Base-by-base conservation (phyloP, 495 filamentous ascomycete species). In the Xylaria grammica region DNA sequence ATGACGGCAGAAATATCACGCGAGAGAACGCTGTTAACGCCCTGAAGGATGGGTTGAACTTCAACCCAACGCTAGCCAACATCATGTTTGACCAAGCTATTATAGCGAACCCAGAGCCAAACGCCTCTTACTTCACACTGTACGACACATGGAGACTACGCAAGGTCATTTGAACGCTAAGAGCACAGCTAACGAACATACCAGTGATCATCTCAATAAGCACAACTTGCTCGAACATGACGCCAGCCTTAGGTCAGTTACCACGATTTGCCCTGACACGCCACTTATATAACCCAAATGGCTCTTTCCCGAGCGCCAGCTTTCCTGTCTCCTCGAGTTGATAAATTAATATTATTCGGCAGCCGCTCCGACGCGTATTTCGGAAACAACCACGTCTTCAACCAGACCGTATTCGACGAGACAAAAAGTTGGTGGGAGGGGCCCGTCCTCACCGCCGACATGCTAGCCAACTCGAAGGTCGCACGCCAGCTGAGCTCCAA, bases 191-290 rank as follows among this genome's bases (percentile, higher is more conserved):
- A 54, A 65, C 19, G 34, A 27, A 24, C 20, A 50, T 5, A 51
- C 34, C 2, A 73, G 70, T 9, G 76, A 82, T 51, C 65, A 78
- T 8, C 71, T 84, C 8, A 72, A 78, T 63, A 59, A 67, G 8
- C 82, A 83, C 61, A 78, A 82, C 52, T 67, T 82, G 36, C 66
- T 83, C 2, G 81, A 85, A 53, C 81, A 83, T 44, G 81, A 84
- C 58, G 79, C 72, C 0, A 82, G 80, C 57, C 55, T 84, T 24
- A 82, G 78, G 81, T 81, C 51, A 62, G 70, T 70, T 30, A 15
- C n/a, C 17, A 11, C 44, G 19, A 13, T 22, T 7, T 20, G 29
- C 13, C 6, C 17, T 17, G 2, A 4, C 17, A 52, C 20, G 11
- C 17, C 1, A 22, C 20, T n/a, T 11, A 40, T 30, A 26, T n/a